Evolutionary conservation across 768 basidiomycete genomes (phyloP), one percentile per base, ranked within the genome.

Genomic region (Artomyces pyxidatus): DNA sequence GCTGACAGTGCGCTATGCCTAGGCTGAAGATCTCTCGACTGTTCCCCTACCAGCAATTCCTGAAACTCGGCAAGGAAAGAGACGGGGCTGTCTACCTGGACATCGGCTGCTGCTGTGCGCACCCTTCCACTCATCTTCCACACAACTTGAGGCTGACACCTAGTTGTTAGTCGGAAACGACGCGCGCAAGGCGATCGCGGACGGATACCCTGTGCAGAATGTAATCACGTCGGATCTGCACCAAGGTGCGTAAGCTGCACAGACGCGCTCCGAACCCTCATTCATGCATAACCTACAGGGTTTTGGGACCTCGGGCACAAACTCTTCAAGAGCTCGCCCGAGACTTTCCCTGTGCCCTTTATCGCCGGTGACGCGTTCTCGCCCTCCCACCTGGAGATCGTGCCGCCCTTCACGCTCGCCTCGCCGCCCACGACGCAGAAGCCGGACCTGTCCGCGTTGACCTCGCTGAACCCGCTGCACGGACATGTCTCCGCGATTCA

Each of bases 271-370:
- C 14, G 1, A n/a, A 11, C 26, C 21, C 11, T 14, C 17, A 29
- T 51, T 12, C 9, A 9, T 8, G 2, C 25, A 35, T 4, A 23
- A 29, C 39, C 14, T 37, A 17, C 48, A 83, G 81, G 65, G 9
- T 78, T 79, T 52, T 84, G 81, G 81, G 68, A 77, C 4, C 66
- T 74, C 4, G 83, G 83, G 1, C 81, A 85, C 52, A 67, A 75
- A 37, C 67, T 85, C 14, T 86, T 83, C 65, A 70, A 61, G 43
- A 70, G 75, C 3, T 77, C 68, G 0, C 71, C 74, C 0, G 64
- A 72, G 32, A 68, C 72, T 0, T 83, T 79, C 61, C 76, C 78
- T 1, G 76, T 70, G 0, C 60, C 66, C 0, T 85, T 85, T 58
- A 46, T 85, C 14, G 62, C 69, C 11, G 83, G 82, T 1, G 72